Conservation (phyloP, 768 basidiomycete species). For the Auricularia auricula-judae region DNA sequence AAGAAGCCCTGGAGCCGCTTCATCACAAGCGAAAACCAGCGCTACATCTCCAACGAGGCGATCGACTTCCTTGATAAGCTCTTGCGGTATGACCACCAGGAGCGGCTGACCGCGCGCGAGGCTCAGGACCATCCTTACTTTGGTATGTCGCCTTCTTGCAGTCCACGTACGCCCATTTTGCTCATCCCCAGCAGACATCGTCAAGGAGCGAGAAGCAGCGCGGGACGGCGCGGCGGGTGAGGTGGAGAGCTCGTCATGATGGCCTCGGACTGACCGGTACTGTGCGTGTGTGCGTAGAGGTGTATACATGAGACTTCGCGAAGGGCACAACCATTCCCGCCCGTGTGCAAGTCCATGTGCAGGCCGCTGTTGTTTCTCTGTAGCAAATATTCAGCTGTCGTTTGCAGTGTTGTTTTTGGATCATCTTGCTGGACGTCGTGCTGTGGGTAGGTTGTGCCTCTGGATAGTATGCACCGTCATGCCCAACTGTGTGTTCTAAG, state of each 20-base stretch:
- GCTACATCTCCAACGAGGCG: constrained; percentile 93
- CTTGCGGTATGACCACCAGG: constrained; percentile 94
- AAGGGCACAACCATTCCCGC: too few relatives aligned
- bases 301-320: too few relatives aligned
- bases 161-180: constrained; percentile 8
- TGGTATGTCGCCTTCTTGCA: constrained; percentile 32
- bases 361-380: too few relatives aligned
- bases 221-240: neutral
- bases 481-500: too few relatives aligned
- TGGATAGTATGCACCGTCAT: too few relatives aligned
- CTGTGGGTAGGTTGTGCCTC: too few relatives aligned
- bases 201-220: neutral
- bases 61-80: constrained; percentile 94
- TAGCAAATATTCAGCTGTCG: too few relatives aligned
- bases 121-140: constrained; percentile 92
- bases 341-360: too few relatives aligned
- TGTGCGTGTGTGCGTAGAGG: too few relatives aligned
- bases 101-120: constrained; percentile 88
- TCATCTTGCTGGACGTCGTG: too few relatives aligned
- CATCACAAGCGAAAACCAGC: constrained; percentile 90
- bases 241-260: neutral
- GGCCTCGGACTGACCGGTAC: too few relatives aligned
- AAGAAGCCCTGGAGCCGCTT: constrained; percentile 94
- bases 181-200: neutral
- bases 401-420: too few relatives aligned